phyloP scores from a whole-genome alignment of 805 yeast species.

The Wickerhamiella lipophila region DNA sequence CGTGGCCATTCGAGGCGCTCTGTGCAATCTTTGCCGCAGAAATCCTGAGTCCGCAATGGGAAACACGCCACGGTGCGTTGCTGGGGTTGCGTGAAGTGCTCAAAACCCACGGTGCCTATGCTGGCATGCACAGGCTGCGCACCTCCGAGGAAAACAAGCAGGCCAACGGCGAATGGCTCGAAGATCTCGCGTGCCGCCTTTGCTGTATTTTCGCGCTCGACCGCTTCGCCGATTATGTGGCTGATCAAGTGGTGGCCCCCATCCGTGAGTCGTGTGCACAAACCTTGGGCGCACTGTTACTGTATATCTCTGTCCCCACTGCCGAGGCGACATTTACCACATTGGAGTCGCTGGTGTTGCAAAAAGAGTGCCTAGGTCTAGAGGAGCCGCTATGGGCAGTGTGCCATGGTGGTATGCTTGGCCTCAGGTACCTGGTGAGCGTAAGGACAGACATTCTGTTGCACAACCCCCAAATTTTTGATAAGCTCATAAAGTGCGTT shows the following conservation, averaged over 20 bases:
- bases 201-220: constrained; percentile 83
- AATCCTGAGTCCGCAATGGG: constrained; percentile 81
- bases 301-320: constrained; percentile 52
- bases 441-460: constrained; percentile 71
- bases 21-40: constrained; percentile 70
- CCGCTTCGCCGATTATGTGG: constrained; percentile 91
- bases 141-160: constrained; percentile 47
- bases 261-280: constrained; percentile 96
- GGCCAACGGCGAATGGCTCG: constrained; percentile 57
- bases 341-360: constrained; percentile 57
- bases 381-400: constrained; percentile 81
- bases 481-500: constrained; percentile 69
- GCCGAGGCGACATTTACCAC: constrained; percentile 53
- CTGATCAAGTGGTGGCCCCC: constrained; percentile 97
- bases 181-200: constrained; percentile 76
- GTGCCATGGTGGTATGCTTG: constrained; percentile 94
- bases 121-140: constrained; percentile 65
- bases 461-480: constrained; percentile 43
- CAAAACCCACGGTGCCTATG: constrained; percentile 69
- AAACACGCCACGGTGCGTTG: constrained; percentile 89
- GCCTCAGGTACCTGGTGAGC: constrained; percentile 81
- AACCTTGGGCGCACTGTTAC: constrained; percentile 72
- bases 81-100: constrained; percentile 81
- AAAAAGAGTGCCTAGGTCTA: constrained; percentile 33
- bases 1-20: constrained; percentile 93